Conservation (phyloP, 352 stramenopile genomes). For the Peronosclerospora sorghi region DNA sequence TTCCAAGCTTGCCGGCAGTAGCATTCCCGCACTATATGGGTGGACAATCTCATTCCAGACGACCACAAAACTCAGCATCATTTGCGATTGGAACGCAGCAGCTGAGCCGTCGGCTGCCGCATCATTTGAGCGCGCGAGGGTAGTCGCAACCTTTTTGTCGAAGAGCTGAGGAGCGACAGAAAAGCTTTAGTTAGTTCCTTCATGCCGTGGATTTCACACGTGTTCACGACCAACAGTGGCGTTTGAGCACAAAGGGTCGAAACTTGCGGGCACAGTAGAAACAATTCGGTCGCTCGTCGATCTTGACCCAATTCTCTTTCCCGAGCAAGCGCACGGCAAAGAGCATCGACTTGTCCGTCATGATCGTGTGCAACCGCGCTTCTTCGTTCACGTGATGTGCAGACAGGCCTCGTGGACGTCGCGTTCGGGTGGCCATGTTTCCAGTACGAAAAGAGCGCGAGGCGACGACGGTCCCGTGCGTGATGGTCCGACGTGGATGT, state of each 20-base stretch:
- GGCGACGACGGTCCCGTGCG: conserved; percentile 15
- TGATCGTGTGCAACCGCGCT: conserved; percentile 43
- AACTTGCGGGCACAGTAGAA: conserved; percentile 77
- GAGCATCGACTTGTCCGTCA: conserved; percentile 50
- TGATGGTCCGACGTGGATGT: not conserved
- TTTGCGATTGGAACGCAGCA: conserved; percentile 46
- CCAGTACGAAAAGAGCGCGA: conserved; percentile 38
- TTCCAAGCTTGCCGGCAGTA: no score
- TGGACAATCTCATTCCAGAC: conserved; percentile 77
- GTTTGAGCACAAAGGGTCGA: conserved; percentile 57
- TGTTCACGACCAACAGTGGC: conserved; percentile 78
- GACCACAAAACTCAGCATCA: conserved; percentile 72
- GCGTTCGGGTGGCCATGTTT: conserved; percentile 12
- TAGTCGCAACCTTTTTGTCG: conserved; percentile 61
- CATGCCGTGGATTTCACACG: conserved; percentile 53
- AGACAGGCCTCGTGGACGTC: conserved; percentile 41
- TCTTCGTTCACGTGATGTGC: conserved; percentile 34
- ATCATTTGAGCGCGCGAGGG: conserved; percentile 43
- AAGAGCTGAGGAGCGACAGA: conserved; percentile 57
- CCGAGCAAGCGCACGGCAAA: conserved; percentile 28
- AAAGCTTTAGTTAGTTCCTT: conserved; percentile 57
- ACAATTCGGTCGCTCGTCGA: conserved; percentile 53
- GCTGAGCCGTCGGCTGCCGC: conserved; percentile 30
- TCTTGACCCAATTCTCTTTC: conserved; percentile 70
- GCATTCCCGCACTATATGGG: conserved; percentile 58